Evolutionary conservation across 768 basidiomycete species (phyloP).

Genomic region (Kondoa subrosea): DNA sequence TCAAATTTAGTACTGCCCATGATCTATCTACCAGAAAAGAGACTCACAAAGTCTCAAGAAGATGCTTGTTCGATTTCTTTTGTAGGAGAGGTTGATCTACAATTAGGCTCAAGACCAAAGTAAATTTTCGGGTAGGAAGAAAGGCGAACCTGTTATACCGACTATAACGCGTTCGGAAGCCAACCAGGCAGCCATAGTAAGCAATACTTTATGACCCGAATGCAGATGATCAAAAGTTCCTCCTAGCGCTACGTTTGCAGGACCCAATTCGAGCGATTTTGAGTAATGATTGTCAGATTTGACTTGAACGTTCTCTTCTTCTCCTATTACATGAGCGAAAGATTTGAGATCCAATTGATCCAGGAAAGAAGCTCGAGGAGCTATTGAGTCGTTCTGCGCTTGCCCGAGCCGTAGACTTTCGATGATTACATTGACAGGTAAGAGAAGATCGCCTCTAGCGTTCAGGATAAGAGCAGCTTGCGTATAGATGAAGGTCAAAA

Average conservation of each 20-base stretch:
- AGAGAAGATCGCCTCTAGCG: neutral
- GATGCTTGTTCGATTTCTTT: constrained; percentile 52
- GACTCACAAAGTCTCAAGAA: constrained; percentile 46
- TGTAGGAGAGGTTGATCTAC: constrained; percentile 52
- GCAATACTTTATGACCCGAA: constrained; percentile 87
- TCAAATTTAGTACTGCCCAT: neutral
- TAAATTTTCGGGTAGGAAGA: neutral
- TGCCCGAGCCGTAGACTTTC: neutral
- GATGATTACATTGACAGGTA: constrained; percentile 4
- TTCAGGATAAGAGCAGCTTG: neutral
- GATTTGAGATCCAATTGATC: no score
- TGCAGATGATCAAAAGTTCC: constrained; percentile 98
- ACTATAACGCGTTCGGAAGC: constrained; percentile 64
- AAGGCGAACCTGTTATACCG: constrained; percentile 59
- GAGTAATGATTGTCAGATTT: neutral
- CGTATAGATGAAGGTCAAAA: neutral
- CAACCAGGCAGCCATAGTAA: constrained; percentile 81
- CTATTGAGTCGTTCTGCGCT: no score
- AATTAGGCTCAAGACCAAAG: neutral
- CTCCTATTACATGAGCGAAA: neutral
- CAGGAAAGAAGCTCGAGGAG: no score
- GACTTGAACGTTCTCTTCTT: neutral
- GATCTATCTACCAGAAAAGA: constrained; percentile 13
- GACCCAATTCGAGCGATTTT: neutral
- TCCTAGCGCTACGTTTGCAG: constrained; percentile 56